Base-by-base conservation (phyloP, 306 rosid genomes). In the Psophocarpus tetragonolobus region DNA sequence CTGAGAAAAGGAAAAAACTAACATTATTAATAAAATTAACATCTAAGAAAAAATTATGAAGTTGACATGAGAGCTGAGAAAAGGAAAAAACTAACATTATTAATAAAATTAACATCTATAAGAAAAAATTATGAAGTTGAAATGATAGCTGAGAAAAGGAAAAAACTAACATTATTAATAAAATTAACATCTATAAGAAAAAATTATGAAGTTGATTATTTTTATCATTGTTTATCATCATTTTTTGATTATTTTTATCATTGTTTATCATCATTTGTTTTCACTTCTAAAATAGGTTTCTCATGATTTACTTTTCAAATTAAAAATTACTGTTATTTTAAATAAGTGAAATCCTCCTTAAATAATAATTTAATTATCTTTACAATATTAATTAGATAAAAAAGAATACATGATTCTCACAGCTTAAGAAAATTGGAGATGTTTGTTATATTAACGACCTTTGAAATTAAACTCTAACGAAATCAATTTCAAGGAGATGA, bases 401-500 rank as follows among this genome's bases (percentile, higher is more conserved):
- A 60, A 29, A 29, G 3, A 60, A 1, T 6, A 8, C 4, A 18
- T 60, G 27, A 62, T 33, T 33, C 6, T 30, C 12, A 50, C 47
- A 4, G 6, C 38, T 70, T 17, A 0, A 2, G 48, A 17, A n/a
- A 29, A 3, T n/a, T 18, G 33, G 5, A 53, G 12, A 17, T 29
- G 1, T 45, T 30, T 23, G 3, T 8, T 23, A 41, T 23, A 2
- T 42, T 41, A 42, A 24, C 8, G 21, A 39, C 35, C 21, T 15
- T 26, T 3, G 3, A 10, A 13, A 6, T 30, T 45, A 8, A 45
- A 69, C 29, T 24, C 8, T 41, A 6, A 13, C 14, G 21, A 45
- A 45, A 69, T 47, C 5, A 27, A 68, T 30, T 50, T 50, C 32
- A 13, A 50, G 42, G 41, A 48, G 26, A 75, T 30, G 86, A 23